Evolutionary conservation across 208 protist species (phyloP).

Genomic region (Angomonas ambiguus): DNA sequence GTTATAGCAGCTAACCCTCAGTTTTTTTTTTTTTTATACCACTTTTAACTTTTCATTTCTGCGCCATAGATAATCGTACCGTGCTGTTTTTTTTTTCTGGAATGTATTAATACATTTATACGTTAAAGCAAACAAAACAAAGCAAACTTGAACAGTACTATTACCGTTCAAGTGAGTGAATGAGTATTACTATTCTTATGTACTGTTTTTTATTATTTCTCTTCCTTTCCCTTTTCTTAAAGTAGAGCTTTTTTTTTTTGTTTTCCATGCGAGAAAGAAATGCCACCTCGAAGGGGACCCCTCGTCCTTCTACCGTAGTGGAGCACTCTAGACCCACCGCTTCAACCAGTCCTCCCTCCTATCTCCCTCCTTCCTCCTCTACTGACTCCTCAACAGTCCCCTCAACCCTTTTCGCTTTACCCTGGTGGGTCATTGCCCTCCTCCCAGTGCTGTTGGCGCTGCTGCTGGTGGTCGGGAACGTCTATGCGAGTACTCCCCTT

Average conservation of each 20-base stretch:
- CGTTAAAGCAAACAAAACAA: no score
- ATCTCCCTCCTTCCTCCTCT: neutral
- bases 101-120: no score
- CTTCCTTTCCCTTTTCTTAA: neutral
- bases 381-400: neutral
- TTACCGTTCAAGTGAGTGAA: no score
- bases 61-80: neutral
- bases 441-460: neutral
- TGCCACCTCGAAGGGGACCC: neutral
- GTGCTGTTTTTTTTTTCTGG: no score
- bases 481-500: constrained; percentile 13
- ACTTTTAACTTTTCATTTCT: neutral
- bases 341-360: neutral
- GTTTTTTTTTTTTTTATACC: constrained; percentile 6
- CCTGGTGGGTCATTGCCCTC: neutral
- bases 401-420: neutral
- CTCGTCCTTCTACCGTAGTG: neutral
- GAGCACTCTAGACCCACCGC: neutral
- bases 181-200: neutral
- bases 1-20: no score
- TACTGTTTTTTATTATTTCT: neutral
- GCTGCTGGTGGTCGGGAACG: neutral
- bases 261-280: neutral
- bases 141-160: no score
- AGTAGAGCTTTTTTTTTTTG: no score